Conservation (phyloP, 2,329 filamentous ascomycete species). For the Fusarium sp. region DNA sequence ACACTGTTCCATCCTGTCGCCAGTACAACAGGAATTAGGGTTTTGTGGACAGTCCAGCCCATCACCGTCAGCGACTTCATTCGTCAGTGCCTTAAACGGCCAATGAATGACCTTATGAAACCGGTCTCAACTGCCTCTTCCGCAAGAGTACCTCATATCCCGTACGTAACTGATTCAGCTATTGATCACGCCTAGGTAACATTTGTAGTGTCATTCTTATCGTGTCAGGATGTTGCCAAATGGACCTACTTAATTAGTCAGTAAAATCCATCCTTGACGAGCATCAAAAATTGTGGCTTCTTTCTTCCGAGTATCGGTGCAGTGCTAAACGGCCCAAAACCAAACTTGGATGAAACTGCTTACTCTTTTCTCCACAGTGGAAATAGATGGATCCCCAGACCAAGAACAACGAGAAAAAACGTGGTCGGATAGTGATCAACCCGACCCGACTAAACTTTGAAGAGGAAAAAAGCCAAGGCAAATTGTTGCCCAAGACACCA, state of each 20-base stretch:
- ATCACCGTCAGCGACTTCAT: not conserved
- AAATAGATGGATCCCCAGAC: constrained; percentile 22
- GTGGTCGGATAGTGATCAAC: constrained; percentile 27
- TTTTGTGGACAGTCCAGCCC: constrained; percentile 19
- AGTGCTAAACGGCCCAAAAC: not conserved
- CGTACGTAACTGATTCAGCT: constrained; percentile 9
- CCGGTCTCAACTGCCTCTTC: not conserved
- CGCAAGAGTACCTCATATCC: not conserved
- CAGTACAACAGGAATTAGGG: constrained; percentile 29
- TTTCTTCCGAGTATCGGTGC: constrained; percentile 1
- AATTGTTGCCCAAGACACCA: constrained; percentile 21
- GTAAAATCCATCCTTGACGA: not conserved
- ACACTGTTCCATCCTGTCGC: constrained; percentile 12
- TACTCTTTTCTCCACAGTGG: constrained; percentile 6
- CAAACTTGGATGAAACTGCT: constrained; percentile 4
- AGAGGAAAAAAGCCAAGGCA: constrained; percentile 1
- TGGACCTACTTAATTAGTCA: constrained; percentile 17
- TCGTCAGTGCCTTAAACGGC: not conserved
- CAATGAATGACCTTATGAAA: not conserved
- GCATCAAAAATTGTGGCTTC: not conserved
- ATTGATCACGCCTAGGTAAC: constrained; percentile 10
- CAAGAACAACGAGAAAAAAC: constrained; percentile 7
- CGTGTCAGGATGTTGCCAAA: constrained; percentile 15
- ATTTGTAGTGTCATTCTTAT: not conserved
- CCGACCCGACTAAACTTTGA: constrained; percentile 16